Conservation (phyloP, 495 filamentous ascomycete species). For the Melanomma pulvis-pyrius region DNA sequence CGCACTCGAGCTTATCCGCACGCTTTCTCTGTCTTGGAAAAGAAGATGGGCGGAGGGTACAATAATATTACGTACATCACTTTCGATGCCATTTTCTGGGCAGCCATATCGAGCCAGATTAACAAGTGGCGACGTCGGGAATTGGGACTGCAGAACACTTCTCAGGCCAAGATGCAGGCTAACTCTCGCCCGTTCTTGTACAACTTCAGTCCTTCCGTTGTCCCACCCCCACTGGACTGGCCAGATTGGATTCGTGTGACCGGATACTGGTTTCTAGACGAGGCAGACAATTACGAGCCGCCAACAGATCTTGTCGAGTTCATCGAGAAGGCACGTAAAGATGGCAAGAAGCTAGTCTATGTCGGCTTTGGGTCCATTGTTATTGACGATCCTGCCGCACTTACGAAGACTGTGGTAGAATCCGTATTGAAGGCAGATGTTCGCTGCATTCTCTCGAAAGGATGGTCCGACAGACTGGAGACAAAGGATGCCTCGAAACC, state of each 20-base stretch:
- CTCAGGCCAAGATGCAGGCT: slow-evolving; percentile 84
- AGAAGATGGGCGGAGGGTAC: slow-evolving; percentile 92
- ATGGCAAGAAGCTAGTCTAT: slow-evolving; percentile 91
- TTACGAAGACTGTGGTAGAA: slow-evolving; percentile 88
- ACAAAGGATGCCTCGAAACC: slow-evolving; percentile 59
- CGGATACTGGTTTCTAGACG: slow-evolving; percentile 96
- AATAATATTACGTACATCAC: slow-evolving; percentile 95
- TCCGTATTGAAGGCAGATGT: slow-evolving; percentile 91
- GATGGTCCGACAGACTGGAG: slow-evolving; percentile 93
- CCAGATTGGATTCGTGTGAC: slow-evolving; percentile 97
- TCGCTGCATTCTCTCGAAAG: slow-evolving; percentile 92
- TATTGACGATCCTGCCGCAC: slow-evolving; percentile 82
- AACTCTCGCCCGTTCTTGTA: slow-evolving; percentile 98
- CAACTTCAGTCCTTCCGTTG: slow-evolving; percentile 92
- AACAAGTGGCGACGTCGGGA: slow-evolving; percentile 89
- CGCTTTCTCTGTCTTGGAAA: slow-evolving; percentile 91
- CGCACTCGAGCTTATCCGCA: slow-evolving; percentile 94
- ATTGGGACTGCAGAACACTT: slow-evolving; percentile 77
- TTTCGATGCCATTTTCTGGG: slow-evolving; percentile 98
- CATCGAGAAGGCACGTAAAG: slow-evolving; percentile 74
- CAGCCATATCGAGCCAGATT: slow-evolving; percentile 84
- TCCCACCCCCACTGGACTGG: slow-evolving; percentile 90
- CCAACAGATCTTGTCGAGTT: slow-evolving; percentile 75
- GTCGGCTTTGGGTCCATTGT: slow-evolving; percentile 97
- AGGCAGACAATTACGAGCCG: slow-evolving; percentile 74